phyloP scores from a whole-genome alignment of 192 early-diverging fungal species.

The Phlyctochytrium bullatum region DNA sequence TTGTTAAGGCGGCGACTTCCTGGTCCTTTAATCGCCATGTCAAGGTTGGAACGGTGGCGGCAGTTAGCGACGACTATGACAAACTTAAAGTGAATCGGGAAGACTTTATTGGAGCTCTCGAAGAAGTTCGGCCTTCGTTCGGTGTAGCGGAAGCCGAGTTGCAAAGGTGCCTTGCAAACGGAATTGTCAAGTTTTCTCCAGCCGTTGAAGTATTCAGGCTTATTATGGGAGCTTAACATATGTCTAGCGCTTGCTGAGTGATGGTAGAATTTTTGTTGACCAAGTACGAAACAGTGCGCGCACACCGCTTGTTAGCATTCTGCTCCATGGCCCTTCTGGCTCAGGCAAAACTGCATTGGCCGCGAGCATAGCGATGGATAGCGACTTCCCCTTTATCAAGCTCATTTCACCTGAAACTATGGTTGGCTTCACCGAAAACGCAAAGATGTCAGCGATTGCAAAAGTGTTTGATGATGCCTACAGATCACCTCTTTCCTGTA shows the following conservation, averaged over 20 bases:
- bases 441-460: slow-evolving; percentile 83
- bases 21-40: slow-evolving; percentile 97
- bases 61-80: slow-evolving; percentile 79
- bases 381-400: slow-evolving; percentile 95
- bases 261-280: slow-evolving; percentile 55
- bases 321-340: slow-evolving; percentile 82
- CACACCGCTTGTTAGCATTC: slow-evolving; percentile 87
- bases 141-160: slow-evolving; percentile 92
- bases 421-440: slow-evolving; percentile 84
- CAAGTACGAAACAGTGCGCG: slow-evolving; percentile 72
- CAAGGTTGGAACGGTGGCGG: slow-evolving; percentile 83
- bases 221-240: slow-evolving; percentile 10
- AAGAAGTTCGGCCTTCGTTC: slow-evolving; percentile 92
- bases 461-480: slow-evolving; percentile 98
- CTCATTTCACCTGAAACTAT: slow-evolving; percentile 94
- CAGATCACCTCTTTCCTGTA: slow-evolving; percentile 88
- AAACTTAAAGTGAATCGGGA: slow-evolving; percentile 81
- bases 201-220: slow-evolving; percentile 47
- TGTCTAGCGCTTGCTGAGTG: slow-evolving; percentile 48
- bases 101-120: slow-evolving; percentile 86
- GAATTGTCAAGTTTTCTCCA: slow-evolving; percentile 76
- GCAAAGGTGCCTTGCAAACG: slow-evolving; percentile 77
- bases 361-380: slow-evolving; percentile 86
- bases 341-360: slow-evolving; percentile 95
- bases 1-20: slow-evolving; percentile 89